Evolutionary conservation across 352 stramenopile species (phyloP).

Genomic region (Globisporangium emineosum): DNA sequence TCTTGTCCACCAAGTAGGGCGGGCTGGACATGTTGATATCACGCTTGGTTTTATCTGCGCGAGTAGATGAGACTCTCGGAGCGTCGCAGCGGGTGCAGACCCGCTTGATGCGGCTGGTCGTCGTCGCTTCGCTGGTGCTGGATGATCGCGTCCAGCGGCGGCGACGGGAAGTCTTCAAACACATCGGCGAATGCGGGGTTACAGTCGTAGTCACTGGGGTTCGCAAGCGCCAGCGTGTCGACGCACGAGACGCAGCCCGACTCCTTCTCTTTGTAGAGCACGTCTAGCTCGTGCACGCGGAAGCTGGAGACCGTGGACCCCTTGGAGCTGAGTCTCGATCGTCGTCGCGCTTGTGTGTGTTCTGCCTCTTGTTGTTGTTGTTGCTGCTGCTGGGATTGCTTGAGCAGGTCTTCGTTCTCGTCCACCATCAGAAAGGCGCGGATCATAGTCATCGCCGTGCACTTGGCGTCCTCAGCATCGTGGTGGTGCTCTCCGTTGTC

Average conservation of each 20-base stretch:
- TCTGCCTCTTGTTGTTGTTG: neutral
- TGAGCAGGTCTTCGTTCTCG: conserved; percentile 25
- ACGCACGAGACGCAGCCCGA: neutral
- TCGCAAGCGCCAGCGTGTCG: neutral
- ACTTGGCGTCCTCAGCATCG: conserved; percentile 21
- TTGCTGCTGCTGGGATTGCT: neutral
- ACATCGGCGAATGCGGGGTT: conserved; percentile 48
- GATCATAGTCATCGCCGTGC: conserved; percentile 44
- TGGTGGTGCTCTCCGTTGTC: conserved; percentile 9
- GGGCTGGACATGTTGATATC: neutral
- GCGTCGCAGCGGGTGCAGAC: conserved; percentile 22
- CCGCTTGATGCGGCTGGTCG: conserved; percentile 3
- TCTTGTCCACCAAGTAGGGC: neutral
- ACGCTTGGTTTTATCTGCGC: conserved; percentile 6
- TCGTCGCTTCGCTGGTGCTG: conserved; percentile 39
- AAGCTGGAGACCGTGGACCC: conserved; percentile 46
- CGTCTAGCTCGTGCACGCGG: conserved; percentile 56
- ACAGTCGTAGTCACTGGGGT: conserved; percentile 24
- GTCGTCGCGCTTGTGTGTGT: conserved; percentile 14
- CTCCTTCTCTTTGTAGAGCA: conserved; percentile 37
- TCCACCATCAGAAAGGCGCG: conserved; percentile 70
- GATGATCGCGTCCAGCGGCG: conserved; percentile 54
- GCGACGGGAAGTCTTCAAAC: conserved; percentile 50
- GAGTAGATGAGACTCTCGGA: conserved; percentile 36
- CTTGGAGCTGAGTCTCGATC: conserved; percentile 26